A percentile compares a stretch with the other conserved stretches of the same genome.
phyloP scores from a whole-genome alignment of 805 yeast genomes.

The Priceomyces castillae region DNA sequence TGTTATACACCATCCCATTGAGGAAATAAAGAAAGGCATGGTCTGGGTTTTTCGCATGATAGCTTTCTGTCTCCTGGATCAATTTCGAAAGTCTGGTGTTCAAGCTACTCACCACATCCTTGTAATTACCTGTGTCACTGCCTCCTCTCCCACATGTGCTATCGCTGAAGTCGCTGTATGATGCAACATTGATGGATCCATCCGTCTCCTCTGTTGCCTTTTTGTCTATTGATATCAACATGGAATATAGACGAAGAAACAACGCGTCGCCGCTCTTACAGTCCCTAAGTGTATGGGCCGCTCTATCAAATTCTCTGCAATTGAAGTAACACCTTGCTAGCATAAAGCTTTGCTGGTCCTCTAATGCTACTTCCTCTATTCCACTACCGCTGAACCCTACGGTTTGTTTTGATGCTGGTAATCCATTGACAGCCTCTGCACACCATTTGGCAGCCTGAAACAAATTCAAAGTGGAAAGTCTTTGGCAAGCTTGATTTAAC shows the following conservation, averaged over 20 bases:
- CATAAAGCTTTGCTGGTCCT: constrained; percentile 44
- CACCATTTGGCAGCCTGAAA: constrained; percentile 77
- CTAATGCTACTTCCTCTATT: constrained; percentile 29
- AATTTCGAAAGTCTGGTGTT: constrained; percentile 32
- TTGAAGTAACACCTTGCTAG: constrained; percentile 75
- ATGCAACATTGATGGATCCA: constrained; percentile 51
- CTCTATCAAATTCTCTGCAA: constrained; percentile 81
- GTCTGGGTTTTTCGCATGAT: constrained; percentile 31
- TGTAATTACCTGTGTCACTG: constrained; percentile 4
- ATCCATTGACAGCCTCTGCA: constrained; percentile 74
- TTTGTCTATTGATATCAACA: constrained; percentile 75
- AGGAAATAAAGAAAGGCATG: constrained; percentile 66
- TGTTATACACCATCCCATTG: constrained; percentile 63
- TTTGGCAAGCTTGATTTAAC: constrained; percentile 28
- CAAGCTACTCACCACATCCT: constrained; percentile 24
- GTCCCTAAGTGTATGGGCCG: constrained; percentile 55
- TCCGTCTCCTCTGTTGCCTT: constrained; percentile 67
- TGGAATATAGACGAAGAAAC: constrained; percentile 68
- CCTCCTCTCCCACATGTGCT: constrained; percentile 17
- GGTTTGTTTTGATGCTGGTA: constrained; percentile 21
- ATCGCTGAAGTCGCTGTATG: constrained; percentile 17
- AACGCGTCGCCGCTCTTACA: constrained; percentile 49
- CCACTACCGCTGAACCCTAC: constrained; percentile 12
- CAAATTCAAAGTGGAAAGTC: constrained; percentile 56
- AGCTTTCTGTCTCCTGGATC: constrained; percentile 39